Base-by-base conservation (phyloP, 2,329 filamentous ascomycete species). In the Arthroderma sp. region DNA sequence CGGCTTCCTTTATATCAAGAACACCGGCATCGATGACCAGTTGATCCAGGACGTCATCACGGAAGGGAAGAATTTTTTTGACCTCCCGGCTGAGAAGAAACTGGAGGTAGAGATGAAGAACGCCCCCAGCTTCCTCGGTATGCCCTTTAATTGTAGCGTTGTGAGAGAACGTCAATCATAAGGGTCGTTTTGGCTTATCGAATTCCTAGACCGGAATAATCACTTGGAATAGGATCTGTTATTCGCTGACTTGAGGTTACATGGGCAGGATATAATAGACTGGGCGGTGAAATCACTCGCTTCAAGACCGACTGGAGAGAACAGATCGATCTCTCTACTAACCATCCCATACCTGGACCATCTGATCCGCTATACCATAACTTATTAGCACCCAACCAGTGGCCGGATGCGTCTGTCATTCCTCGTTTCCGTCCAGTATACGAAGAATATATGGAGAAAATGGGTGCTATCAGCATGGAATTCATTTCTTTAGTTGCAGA, bases 1-100 rank as follows among this genome's bases (percentile, higher is more conserved):
- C n/a, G 89, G 89, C 1, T 95, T 95, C 66, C 71, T 94, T 21
- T 95, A 95, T 66, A 80, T 95, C 60, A 85, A 84, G 67, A 90
- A 94, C 66, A 84, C 87, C 1, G 86, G 85, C 21, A 83, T 91
- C 54, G 76, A 85, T 4, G 79, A 84, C 15, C 74, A 79, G 39
- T 73, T 91, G 55, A 82, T 87, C 63, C 66, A 80, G 23, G 71
- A 79, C 60, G 87, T 91, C 25, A 82, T 88, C 56, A 66, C 73
- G 1, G 79, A 89, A 65, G 87, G 86, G 47, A 81, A 81, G 56
- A 76, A 73, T 0, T 93, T 95, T 71, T 95, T 95, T 65, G 81
- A 88, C 59, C 77, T 94, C 57, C 85, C 87, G 0, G 68, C 76
- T 60, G 82, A 85, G 63, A 87, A 93, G 71, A 94, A 95, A 81